A percentile compares a stretch with the other conserved stretches of the same genome.
Evolutionary conservation across 2,329 filamentous ascomycete genomes (phyloP).

Genomic region (Hymenoscyphus fructigenus): DNA sequence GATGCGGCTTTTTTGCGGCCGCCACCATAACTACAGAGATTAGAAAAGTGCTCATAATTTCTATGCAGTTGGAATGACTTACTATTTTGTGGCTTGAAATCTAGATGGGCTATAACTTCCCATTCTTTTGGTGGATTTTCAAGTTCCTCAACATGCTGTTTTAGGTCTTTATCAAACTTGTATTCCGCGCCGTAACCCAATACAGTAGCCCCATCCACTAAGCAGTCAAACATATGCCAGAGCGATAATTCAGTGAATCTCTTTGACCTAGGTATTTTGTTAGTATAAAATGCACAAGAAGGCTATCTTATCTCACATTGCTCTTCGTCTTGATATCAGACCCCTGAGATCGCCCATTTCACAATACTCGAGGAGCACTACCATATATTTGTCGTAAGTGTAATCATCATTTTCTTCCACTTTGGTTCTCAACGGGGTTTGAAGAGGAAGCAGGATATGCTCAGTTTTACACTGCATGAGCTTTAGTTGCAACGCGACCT

Average conservation of each 20-base stretch:
- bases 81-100: not conserved
- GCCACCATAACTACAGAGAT: not conserved
- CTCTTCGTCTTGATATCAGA: not conserved
- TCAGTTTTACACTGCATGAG: too few relatives aligned
- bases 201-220: constrained; percentile 6
- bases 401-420: not conserved
- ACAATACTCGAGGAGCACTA: not conserved
- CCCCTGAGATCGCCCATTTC: not conserved
- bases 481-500: too few relatives aligned
- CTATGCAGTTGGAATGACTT: not conserved
- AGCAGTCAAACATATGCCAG: constrained; percentile 9
- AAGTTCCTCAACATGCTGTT: constrained; percentile 5
- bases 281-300: not conserved
- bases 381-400: not conserved
- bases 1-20: not conserved
- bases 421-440: not conserved
- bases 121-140: not conserved
- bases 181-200: not conserved
- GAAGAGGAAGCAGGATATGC: too few relatives aligned
- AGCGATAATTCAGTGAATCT: constrained; percentile 6
- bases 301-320: not conserved
- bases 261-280: not conserved
- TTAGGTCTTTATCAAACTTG: constrained; percentile 7
- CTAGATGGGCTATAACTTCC: not conserved
- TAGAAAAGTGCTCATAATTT: not conserved